Evolutionary conservation across 1,284 basidiomycete genomes (phyloP).

Genomic region (Austroboletus niveus): DNA sequence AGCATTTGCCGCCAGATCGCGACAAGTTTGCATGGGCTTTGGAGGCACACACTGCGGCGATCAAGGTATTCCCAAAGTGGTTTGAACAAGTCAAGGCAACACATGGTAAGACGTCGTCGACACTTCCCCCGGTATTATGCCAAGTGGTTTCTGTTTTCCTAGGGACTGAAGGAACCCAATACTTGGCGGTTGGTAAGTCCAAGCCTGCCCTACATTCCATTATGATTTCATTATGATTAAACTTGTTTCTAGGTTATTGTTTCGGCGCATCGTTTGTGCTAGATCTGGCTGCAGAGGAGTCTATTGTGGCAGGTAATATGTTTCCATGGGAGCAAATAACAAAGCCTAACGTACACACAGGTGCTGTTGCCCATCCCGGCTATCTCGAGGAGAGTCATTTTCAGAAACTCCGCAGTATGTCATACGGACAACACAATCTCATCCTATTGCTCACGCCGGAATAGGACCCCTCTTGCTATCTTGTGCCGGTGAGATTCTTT

Average conservation of each 20-base stretch:
- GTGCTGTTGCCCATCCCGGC: constrained; percentile 54
- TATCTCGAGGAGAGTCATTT: constrained; percentile 55
- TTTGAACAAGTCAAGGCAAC: constrained; percentile 16
- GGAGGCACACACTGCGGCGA: constrained; percentile 7
- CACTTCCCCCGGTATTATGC: not conserved
- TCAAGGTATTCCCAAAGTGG: constrained; percentile 23
- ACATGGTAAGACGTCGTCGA: constrained; percentile 9
- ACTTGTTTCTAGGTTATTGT: constrained; percentile 45
- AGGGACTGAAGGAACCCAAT: constrained; percentile 28
- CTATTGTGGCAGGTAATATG: constrained; percentile 43
- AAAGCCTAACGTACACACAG: constrained; percentile 25
- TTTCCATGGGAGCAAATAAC: not conserved
- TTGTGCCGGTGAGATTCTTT: constrained; percentile 41
- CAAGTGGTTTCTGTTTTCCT: not conserved
- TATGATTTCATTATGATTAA: not conserved
- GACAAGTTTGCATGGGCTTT: constrained; percentile 18
- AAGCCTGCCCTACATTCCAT: no score
- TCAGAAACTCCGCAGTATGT: constrained; percentile 44
- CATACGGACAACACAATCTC: not conserved
- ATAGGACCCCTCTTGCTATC: constrained; percentile 51
- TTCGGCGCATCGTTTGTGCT: constrained; percentile 55
- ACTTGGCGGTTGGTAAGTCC: constrained; percentile 36
- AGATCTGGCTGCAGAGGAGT: constrained; percentile 42
- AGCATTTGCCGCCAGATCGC: constrained; percentile 5
- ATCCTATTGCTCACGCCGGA: not conserved